A percentile compares a stretch with the other conserved stretches of the same genome.
These are phyloP conservation scores for Chlorella sorokiniana DNA, from an alignment of 139 green algal genomes.

Conservation along the genomic window DNA sequence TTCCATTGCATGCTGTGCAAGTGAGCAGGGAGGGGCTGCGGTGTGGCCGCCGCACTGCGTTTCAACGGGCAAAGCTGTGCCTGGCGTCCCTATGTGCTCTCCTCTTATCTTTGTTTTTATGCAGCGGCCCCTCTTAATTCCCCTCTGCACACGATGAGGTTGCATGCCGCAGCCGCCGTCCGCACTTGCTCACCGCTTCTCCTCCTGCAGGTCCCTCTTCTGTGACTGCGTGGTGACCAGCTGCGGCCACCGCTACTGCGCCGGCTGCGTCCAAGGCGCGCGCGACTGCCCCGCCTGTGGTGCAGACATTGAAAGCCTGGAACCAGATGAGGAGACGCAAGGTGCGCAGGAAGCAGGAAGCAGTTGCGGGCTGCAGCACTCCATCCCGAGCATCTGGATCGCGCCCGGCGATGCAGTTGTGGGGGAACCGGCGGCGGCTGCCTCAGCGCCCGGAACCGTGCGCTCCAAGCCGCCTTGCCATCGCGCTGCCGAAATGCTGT, in stretches of 20 bases:
- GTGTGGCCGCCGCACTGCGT: not conserved
- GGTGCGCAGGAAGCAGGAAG: too few relatives aligned
- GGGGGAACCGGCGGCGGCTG: too few relatives aligned
- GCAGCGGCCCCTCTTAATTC: too few relatives aligned
- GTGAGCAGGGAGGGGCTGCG: not conserved
- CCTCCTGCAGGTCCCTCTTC: conserved; percentile 24
- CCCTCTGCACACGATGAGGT: too few relatives aligned
- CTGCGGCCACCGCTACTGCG: conserved; percentile 44
- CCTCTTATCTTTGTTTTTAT: too few relatives aligned
- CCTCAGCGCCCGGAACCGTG: too few relatives aligned
- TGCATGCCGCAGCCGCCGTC: too few relatives aligned
- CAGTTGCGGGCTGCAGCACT: too few relatives aligned
- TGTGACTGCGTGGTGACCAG: conserved; percentile 19
- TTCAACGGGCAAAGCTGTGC: not conserved
- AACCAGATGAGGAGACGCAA: conserved; percentile 16
- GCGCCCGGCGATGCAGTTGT: too few relatives aligned
- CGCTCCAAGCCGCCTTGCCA: too few relatives aligned
- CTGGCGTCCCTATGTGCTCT: not conserved
- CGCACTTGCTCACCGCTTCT: not conserved
- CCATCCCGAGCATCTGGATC: too few relatives aligned
- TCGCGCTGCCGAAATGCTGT: not conserved
- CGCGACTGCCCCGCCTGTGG: conserved; percentile 42
- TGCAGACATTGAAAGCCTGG: conserved; percentile 29
- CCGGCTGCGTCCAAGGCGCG: conserved; percentile 19
- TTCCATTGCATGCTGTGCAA: conserved; percentile 48